Evolutionary conservation across 192 early-diverging fungal genomes (phyloP), one percentile per base, ranked within the genome.

Genomic region (Gryganskiella cystojenkinii): DNA sequence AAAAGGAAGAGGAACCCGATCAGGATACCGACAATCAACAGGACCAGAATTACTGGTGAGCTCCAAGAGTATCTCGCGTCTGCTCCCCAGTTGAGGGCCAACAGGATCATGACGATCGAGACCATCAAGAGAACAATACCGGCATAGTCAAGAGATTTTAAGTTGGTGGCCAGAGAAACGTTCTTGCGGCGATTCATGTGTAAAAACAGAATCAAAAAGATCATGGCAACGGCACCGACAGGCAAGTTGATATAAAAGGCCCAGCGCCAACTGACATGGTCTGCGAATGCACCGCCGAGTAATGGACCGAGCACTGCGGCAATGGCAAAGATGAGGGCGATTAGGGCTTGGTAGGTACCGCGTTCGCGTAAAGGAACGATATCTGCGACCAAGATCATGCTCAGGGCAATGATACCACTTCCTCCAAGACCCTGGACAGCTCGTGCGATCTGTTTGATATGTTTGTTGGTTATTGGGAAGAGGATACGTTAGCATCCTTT

Each of bases 161-260:
- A 61, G 53, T 63, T 78, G 19, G 86, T 79, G 0, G 35, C 57
- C 8, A 86, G 34, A 11, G 81, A 28, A 19, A 78, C 67, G 24
- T 69, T 51, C 50, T 78, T 78, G 60, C 74, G 74, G 28, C 74
- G 74, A 14, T 78, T 78, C 74, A 78, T 78, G 46, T 78, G 74
- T 30, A 78, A 4, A 50, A 78, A 78, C n/a, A 51, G n/a, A 24
- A 64, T 43, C 15, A 76, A 71, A 19, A 79, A 64, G 33, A 27
- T 2, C 45, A 64, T 56, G 11, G 79, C 43, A 1, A 72, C 1
- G 44, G 63, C 85, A 15, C 93, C 92, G 56, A 96, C 47, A 9
- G 95, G 95, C 3, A 95, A 71, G 78, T 95, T 95, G 83, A 94
- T 89, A 81, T 86, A 96, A 56, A 95, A 95, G 31, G 87, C 92